Evolutionary conservation across 306 rosid genomes (phyloP).

Genomic region (Trifolium dubium): DNA sequence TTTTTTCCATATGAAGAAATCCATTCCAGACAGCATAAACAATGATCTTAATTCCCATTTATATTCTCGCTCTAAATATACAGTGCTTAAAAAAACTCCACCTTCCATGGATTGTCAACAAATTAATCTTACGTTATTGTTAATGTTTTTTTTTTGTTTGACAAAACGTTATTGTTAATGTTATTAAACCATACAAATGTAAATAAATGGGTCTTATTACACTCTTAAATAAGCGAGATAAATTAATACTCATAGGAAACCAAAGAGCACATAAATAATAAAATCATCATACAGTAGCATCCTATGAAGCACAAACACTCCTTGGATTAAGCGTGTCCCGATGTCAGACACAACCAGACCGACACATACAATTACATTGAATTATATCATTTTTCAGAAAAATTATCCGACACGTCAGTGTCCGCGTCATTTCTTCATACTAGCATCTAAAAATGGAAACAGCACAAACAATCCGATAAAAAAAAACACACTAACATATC

Average conservation of each 20-base stretch:
- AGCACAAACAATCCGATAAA: neutral
- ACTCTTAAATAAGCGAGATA: neutral
- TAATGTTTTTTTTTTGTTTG: no score
- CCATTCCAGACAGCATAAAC: neutral
- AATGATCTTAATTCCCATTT: conserved; percentile 21
- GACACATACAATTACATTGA: no score
- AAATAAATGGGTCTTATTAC: conserved; percentile 2
- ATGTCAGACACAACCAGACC: no score
- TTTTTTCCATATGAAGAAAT: conserved; percentile 16
- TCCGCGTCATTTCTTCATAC: no score
- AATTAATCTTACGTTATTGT: conserved; percentile 4
- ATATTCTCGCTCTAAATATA: neutral
- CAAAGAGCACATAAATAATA: neutral
- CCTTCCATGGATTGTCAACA: neutral
- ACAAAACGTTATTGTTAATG: neutral
- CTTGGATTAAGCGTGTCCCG: no score
- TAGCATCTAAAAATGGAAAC: neutral
- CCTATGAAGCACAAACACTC: no score
- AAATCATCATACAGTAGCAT: neutral
- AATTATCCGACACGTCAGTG: no score
- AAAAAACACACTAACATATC: neutral
- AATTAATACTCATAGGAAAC: neutral
- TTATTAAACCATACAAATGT: conserved; percentile 26
- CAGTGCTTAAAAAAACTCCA: neutral
- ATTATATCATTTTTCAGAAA: no score